These are phyloP conservation scores for Ciborinia camelliae DNA, from an alignment of 2,329 filamentous ascomycete genomes.

Conservation along the genomic window DNA sequence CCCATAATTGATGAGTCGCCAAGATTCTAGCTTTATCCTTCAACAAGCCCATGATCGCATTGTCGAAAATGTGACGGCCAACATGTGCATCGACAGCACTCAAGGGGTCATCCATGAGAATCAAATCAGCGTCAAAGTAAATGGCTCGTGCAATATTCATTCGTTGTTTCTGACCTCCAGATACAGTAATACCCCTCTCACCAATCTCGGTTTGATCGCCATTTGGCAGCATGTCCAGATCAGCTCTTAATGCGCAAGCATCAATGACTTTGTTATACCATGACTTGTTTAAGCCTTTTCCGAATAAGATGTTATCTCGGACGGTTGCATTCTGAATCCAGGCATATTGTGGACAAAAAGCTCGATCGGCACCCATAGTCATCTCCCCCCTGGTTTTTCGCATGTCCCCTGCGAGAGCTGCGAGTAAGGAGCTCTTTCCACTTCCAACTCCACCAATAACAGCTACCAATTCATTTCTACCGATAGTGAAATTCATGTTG, in stretches of 20 bases:
- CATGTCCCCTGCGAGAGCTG: slow-evolving; percentile 92
- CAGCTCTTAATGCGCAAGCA: slow-evolving; percentile 75
- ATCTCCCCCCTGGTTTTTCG: slow-evolving; percentile 73
- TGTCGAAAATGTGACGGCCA: slow-evolving; percentile 79
- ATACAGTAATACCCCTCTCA: slow-evolving; percentile 91
- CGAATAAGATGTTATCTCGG: slow-evolving; percentile 86
- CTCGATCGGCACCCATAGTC: slow-evolving; percentile 71
- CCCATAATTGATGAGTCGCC: slow-evolving; percentile 93
- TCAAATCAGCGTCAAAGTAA: slow-evolving; percentile 65
- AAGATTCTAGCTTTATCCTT: slow-evolving; percentile 87
- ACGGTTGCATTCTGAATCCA: slow-evolving; percentile 96
- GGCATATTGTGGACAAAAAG: slow-evolving; percentile 93
- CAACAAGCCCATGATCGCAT: slow-evolving; percentile 85
- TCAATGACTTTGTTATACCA: slow-evolving; percentile 69
- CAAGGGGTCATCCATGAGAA: slow-evolving; percentile 67
- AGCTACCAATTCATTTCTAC: slow-evolving; percentile 72
- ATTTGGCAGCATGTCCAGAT: slow-evolving; percentile 89
- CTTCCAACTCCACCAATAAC: slow-evolving; percentile 88
- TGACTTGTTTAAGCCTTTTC: slow-evolving; percentile 66
- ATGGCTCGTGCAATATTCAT: slow-evolving; percentile 86
- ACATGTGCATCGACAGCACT: slow-evolving; percentile 69
- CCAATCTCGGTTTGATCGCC: slow-evolving; percentile 91
- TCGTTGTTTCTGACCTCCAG: slow-evolving; percentile 91
- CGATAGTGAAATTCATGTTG: slow-evolving; percentile 63
- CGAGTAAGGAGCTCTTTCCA: slow-evolving; percentile 85